phyloP scores from a whole-genome alignment of 805 yeast genomes.

The Kodamaea kaohsiungensis region DNA sequence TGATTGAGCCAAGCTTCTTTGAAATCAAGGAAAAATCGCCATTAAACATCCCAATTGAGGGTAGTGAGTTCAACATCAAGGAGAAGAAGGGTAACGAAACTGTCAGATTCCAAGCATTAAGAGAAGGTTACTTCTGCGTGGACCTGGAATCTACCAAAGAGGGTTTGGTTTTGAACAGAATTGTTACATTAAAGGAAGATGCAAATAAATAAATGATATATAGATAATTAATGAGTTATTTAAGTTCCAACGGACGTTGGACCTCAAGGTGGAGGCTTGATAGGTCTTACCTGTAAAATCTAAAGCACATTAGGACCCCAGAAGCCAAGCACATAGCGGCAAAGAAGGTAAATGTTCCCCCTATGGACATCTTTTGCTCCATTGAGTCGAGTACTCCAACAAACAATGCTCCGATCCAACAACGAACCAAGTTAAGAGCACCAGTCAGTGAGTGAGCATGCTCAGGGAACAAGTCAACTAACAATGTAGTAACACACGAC shows the following conservation, averaged over 20 bases:
- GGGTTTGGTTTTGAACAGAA: conserved; percentile 76
- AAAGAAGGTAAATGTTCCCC: conserved; percentile 78
- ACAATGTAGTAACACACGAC: conserved; percentile 58
- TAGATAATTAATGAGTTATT: neutral
- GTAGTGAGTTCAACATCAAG: conserved; percentile 66
- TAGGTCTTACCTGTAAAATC: conserved; percentile 1
- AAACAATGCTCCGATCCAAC: conserved; percentile 67
- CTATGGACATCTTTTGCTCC: conserved; percentile 58
- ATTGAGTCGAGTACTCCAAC: conserved; percentile 66
- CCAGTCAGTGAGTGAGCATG: conserved; percentile 74
- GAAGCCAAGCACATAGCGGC: conserved; percentile 44
- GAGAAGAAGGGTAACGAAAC: conserved; percentile 70
- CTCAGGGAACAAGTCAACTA: conserved; percentile 73
- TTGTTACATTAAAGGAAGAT: conserved; percentile 83
- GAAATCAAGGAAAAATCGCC: conserved; percentile 74
- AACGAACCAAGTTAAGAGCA: conserved; percentile 68
- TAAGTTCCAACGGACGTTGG: neutral
- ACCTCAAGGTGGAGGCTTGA: neutral
- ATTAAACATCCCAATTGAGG: conserved; percentile 61
- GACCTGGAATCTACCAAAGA: conserved; percentile 73
- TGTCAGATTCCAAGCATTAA: conserved; percentile 96
- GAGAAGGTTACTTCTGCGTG: conserved; percentile 93
- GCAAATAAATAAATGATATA: conserved; percentile 4
- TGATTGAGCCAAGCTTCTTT: conserved; percentile 74
- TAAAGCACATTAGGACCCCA: neutral